A percentile compares a stretch with the other conserved stretches of the same genome.
Evolutionary conservation across 2,329 filamentous ascomycete genomes (phyloP).

Genomic region (Thermoascus crustaceus): DNA sequence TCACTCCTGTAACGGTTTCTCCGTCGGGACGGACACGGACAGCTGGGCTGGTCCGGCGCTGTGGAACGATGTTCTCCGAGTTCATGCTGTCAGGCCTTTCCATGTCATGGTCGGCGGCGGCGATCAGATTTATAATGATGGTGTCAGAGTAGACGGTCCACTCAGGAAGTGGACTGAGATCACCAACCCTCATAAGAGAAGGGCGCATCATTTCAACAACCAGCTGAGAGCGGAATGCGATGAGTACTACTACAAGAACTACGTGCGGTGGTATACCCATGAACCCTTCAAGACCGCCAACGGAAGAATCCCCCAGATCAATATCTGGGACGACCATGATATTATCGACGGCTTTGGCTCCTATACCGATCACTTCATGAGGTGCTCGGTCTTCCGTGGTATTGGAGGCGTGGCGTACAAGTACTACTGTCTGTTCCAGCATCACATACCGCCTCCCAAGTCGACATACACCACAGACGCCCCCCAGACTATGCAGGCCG

Average conservation of each 20-base stretch:
- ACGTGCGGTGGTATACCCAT: conserved; percentile 61
- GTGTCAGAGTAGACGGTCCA: conserved; percentile 76
- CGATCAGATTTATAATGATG: conserved; percentile 73
- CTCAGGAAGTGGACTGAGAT: conserved; percentile 59
- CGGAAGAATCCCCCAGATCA: conserved; percentile 55
- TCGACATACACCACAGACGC: conserved; percentile 79
- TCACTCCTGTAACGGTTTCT: conserved; percentile 62
- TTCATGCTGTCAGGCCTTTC: conserved; percentile 53
- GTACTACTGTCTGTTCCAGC: conserved; percentile 59
- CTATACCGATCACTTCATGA: conserved; percentile 61
- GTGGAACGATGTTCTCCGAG: conserved; percentile 57
- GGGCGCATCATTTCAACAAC: conserved; percentile 58
- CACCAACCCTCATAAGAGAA: conserved; percentile 51
- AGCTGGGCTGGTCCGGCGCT: conserved; percentile 54
- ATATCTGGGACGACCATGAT: conserved; percentile 59
- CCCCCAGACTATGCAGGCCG: conserved; percentile 44
- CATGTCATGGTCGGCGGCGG: conserved; percentile 78
- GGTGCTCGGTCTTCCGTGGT: conserved; percentile 55
- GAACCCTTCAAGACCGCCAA: conserved; percentile 53
- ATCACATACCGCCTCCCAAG: conserved; percentile 73
- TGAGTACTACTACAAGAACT: conserved; percentile 55
- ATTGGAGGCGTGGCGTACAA: conserved; percentile 53
- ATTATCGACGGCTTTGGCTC: conserved; percentile 61
- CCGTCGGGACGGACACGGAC: conserved; percentile 56
- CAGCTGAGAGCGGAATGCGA: conserved; percentile 52